phyloP scores from a whole-genome alignment of 2,329 filamentous ascomycete genomes.

The Hymenotorrendiella dingleyae region DNA sequence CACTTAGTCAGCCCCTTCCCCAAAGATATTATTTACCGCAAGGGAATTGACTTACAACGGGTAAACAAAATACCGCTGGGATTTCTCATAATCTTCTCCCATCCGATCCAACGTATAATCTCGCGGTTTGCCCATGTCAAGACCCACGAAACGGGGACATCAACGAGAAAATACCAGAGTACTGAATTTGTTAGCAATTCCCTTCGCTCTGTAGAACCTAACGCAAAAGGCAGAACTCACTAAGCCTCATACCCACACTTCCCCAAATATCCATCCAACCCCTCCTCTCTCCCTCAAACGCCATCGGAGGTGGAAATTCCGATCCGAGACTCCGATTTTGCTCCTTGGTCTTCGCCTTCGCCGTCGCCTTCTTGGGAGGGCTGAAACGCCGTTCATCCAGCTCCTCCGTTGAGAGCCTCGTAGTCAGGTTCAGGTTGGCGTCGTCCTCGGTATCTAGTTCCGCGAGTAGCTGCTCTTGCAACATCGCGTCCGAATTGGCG shows the following conservation, averaged over 20 bases:
- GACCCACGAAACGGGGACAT: slow-evolving; percentile 8
- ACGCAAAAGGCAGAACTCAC: background rate
- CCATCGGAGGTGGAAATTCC: background rate
- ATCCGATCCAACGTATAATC: slow-evolving; percentile 3
- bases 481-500: no score
- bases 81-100: slow-evolving; percentile 10
- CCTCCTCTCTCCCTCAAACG: background rate
- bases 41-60: background rate
- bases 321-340: background rate
- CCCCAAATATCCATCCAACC: background rate
- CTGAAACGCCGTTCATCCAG: no score
- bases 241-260: background rate
- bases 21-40: background rate
- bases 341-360: no score
- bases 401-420: no score
- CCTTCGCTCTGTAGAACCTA: background rate
- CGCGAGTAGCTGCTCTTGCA: no score
- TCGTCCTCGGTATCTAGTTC: no score
- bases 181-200: background rate
- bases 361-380: background rate
- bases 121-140: slow-evolving; percentile 4
- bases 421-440: no score
- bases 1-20: background rate
- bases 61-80: slow-evolving; percentile 4
- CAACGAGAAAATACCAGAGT: slow-evolving; percentile 6